A percentile compares a stretch with the other conserved stretches of the same genome.
phyloP scores from a whole-genome alignment of 1,139 yeast genomes.

The Candida pseudoviswanathii region DNA sequence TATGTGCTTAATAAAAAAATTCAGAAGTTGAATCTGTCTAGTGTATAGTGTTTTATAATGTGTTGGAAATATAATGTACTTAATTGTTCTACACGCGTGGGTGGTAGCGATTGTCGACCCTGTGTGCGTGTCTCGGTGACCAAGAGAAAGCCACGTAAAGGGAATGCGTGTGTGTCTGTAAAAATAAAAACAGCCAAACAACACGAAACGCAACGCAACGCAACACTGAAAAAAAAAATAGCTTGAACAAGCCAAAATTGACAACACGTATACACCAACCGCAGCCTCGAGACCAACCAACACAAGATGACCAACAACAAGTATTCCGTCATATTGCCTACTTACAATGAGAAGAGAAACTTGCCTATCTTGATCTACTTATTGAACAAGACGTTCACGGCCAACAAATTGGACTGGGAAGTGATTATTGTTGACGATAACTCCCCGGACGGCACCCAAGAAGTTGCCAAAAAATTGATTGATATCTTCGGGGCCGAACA shows the following conservation, averaged over 20 bases:
- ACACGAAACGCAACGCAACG: not conserved
- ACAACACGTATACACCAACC: not conserved
- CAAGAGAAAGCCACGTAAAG: not conserved
- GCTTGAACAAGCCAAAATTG: no score
- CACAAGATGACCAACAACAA: slow-evolving; percentile 40
- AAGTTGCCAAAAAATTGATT: slow-evolving; percentile 66
- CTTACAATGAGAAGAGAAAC: slow-evolving; percentile 72
- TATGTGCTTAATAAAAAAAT: not conserved
- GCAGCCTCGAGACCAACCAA: no score
- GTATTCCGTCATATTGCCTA: slow-evolving; percentile 77
- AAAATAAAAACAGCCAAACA: not conserved
- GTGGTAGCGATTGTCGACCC: not conserved
- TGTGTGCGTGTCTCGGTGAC: not conserved
- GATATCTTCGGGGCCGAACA: slow-evolving; percentile 63
- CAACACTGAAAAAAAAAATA: not conserved
- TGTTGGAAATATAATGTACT: not conserved
- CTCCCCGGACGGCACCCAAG: slow-evolving; percentile 84
- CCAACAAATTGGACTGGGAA: slow-evolving; percentile 70
- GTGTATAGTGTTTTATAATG: not conserved
- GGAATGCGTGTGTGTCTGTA: not conserved
- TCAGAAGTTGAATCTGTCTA: not conserved
- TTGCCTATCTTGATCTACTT: slow-evolving; percentile 75
- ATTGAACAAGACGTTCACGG: slow-evolving; percentile 68
- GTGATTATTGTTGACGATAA: slow-evolving; percentile 78
- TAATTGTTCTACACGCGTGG: not conserved